Conservation (phyloP, 805 yeast species). For the Candida tallmaniae region DNA sequence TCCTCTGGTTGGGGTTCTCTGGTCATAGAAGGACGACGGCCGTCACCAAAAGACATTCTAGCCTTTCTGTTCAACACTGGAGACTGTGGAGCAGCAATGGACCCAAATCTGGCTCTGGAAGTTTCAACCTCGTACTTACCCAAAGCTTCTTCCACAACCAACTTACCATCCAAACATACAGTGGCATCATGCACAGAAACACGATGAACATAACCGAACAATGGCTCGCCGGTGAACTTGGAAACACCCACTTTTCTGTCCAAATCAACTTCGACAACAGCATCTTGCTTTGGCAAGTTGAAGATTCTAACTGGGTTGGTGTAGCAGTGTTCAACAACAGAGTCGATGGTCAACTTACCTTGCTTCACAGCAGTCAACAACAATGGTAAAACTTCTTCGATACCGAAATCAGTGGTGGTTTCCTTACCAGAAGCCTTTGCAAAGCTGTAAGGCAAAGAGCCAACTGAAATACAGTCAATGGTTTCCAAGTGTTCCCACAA, state of each 20-base stretch:
- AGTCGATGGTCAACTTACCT: slow-evolving; percentile 66
- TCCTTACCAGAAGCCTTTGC: slow-evolving; percentile 61
- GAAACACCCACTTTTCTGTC: slow-evolving; percentile 53
- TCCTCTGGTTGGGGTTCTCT: slow-evolving; percentile 42
- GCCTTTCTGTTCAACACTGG: slow-evolving; percentile 35
- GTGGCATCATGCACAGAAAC: slow-evolving; percentile 76
- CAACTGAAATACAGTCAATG: slow-evolving; percentile 86
- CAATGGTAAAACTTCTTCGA: slow-evolving; percentile 76
- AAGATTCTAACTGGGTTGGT: slow-evolving; percentile 79
- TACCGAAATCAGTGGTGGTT: slow-evolving; percentile 68
- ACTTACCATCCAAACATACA: slow-evolving; percentile 77
- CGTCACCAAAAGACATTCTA: slow-evolving; percentile 31
- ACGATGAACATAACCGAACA: slow-evolving; percentile 84
- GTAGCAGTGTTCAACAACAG: slow-evolving; percentile 69
- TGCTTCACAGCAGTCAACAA: slow-evolving; percentile 74
- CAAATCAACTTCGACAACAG: slow-evolving; percentile 76
- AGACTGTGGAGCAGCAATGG: slow-evolving; percentile 32
- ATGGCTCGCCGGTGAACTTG: slow-evolving; percentile 28
- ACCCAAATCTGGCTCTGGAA: slow-evolving; percentile 41
- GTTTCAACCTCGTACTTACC: slow-evolving; percentile 53
- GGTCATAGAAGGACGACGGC: slow-evolving; percentile 33
- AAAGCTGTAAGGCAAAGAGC: slow-evolving; percentile 68
- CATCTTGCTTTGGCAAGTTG: slow-evolving; percentile 75
- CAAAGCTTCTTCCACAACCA: slow-evolving; percentile 53
- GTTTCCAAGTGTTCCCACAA: slow-evolving; percentile 71